Base-by-base conservation (phyloP, 2,329 filamentous ascomycete species). In the Fusarium torulosum region DNA sequence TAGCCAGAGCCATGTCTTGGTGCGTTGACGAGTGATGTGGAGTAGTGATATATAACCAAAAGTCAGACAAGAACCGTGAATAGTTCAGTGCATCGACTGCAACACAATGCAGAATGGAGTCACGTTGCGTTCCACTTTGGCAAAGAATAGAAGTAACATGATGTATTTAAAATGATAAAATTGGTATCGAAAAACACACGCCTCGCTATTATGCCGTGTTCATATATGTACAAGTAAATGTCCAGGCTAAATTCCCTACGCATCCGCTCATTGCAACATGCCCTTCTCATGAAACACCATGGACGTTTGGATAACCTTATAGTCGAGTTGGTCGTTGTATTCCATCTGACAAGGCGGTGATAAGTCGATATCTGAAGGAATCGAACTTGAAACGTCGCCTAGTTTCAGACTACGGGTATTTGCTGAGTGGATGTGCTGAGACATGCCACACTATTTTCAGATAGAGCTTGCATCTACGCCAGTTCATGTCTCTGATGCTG, bases 401-500 rank as follows among this genome's bases (percentile, higher is more conserved):
- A n/a, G 35, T 7, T 17, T 6, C 6, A 6, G 17, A n/a, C 35
- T n/a, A 2, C 17, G 3, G n/a, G n/a, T n/a, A 19, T n/a, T n/a
- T 37, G 35, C 8, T 9, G 7, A n/a, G 17, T 4, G 13, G 14
- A 6, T 31, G 11, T 4, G 14, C 7, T 15, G n/a, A 37, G 17
- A n/a, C n/a, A 37, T 7, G 17, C 17, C 35, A n/a, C 7, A 14
- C 17, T 37, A 17, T 10, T 37, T 10, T 37, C 35, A 4, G n/a
- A 21, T 17, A 15, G 20, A 8, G 9, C 9, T 17, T 10, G 11
- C 6, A 10, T n/a, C 45, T 66, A 67, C 1, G 41, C 46, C 6
- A 67, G 4, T 6, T 67, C 65, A 19, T 67, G 46, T 21, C 65
- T 25, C 6, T 52, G 49, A 2, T 63, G 23, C 15, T 43, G 40